Conservation (phyloP, 768 basidiomycete species). For the Hortiboletus flavorubellus region DNA sequence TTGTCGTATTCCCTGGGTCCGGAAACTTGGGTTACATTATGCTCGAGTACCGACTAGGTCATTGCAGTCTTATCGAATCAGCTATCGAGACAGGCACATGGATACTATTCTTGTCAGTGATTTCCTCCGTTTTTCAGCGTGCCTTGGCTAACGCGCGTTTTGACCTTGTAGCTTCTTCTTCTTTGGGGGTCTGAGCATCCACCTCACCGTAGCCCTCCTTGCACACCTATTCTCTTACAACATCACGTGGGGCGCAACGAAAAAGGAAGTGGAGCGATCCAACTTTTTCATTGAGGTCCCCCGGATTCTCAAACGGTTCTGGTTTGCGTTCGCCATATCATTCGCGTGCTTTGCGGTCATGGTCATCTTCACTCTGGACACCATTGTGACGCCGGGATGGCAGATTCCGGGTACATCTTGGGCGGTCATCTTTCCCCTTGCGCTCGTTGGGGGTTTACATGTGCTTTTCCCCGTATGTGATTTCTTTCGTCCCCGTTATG, state of each 20-base stretch:
- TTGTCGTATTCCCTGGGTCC: conserved; percentile 68
- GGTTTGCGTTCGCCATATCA: conserved; percentile 57
- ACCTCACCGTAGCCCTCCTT: conserved; percentile 49
- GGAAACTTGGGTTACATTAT: conserved; percentile 70
- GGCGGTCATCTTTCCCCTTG: conserved; percentile 75
- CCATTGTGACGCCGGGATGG: conserved; percentile 61
- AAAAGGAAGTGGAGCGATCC: conserved; percentile 83
- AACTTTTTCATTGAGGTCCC: conserved; percentile 93
- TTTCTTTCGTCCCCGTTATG: not conserved
- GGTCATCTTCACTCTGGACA: conserved; percentile 47
- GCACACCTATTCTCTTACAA: conserved; percentile 60
- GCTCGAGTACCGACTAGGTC: conserved; percentile 68
- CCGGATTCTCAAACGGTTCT: conserved; percentile 76
- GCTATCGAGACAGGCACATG: conserved; percentile 24
- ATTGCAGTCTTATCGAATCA: conserved; percentile 18
- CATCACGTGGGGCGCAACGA: conserved; percentile 57
- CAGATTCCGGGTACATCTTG: conserved; percentile 58
- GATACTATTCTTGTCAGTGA: conserved; percentile 36
- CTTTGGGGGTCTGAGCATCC: conserved; percentile 54
- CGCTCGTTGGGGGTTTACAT: conserved; percentile 63
- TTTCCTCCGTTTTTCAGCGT: no score
- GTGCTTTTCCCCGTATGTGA: conserved; percentile 68
- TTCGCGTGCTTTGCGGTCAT: conserved; percentile 50
- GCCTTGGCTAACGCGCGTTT: not conserved
- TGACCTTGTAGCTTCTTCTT: conserved; percentile 41